Base-by-base conservation (phyloP, 2,329 filamentous ascomycete species). In the Trichoderma koningii region DNA sequence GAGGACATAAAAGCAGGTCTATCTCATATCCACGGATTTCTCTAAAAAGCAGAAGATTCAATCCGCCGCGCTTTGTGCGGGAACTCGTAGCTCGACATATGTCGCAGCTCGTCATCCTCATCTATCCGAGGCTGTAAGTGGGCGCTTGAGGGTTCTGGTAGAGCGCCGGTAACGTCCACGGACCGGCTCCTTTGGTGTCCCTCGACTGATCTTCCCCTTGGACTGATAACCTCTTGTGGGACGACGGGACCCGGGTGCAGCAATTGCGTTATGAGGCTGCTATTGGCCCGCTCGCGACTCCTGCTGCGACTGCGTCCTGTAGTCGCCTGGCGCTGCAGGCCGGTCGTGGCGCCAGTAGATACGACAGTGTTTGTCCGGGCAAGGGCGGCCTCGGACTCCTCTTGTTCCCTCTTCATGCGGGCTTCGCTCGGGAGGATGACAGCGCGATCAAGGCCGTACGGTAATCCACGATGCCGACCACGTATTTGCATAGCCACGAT, bases 401-500 rank as follows among this genome's bases (percentile, higher is more conserved):
- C 81, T 3, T 79, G 80, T 71, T 87, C 84, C 66, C 80, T 82
- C 63, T 80, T 78, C 70, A 85, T 82, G 23, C 85, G 81, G 26
- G 82, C 76, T 70, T 87, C 84, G 71, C 82, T 85, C 5, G 85
- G 85, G 17, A 87, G 75, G 10, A 87, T 77, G 10, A 87, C 83
- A 52, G 85, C 85, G n/a, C 84, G 81, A 70, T 87, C 85, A 2
- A 89, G 81, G 3, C 86, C 86, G 70, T 90, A 90, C 0, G 88
- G 88, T 4, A 90, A 77, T 62, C 87, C 88, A 73, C 88, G 85
- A 71, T 90, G 88, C 2, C 88, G 84, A 6, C 88, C 88, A 75
- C 88, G 87, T 64, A 90, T 84, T 77, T 88, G 85, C 86, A 89
- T 89, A 34, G 86, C 86, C 65, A 89, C 82, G 61, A 90, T 86